Evolutionary conservation across 805 yeast species (phyloP), one percentile per base, ranked within the genome.

Genomic region (Vanderwaltozyma yarrowii): DNA sequence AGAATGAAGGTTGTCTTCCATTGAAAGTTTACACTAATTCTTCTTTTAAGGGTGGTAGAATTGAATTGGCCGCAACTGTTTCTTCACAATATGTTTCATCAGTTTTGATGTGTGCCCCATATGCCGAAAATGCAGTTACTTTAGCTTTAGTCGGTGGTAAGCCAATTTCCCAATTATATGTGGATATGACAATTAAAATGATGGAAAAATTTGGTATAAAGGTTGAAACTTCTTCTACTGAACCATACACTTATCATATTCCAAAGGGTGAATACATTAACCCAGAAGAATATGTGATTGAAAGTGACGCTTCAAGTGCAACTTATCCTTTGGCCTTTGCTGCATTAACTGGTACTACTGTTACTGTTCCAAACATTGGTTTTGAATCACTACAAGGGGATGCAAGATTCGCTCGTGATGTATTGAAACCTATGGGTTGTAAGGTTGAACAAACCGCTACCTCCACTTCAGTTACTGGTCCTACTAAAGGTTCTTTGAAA

Each of bases 11-110:
- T n/a, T 84, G 94, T 7, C 67, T 92, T 41, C 98, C 98, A 3
- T 66, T 92, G 52, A 70, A 72, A 36, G 76, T 88, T 30, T 53
- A 68, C 40, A 77, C 94, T 30, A 84, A 83, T 15, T 64, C 68
- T 18, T 81, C 84, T 10, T 72, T 89, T 47, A 69, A 72, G 46
- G 98, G 98, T 56, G 98, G 98, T 17, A 68, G 84, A 46, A 86
- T 92, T 45, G 96, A 88, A 61, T 70, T 92, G 34, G 89, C 89
- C 30, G 98, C 98, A 17, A 88, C 97, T 4, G 84, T 92, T 32
- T 88, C 97, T 1, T 92, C 97, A 12, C 98, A 92, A 62, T 92
- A 92, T 52, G 98, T 92, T 33, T 88, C 97, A 1, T 89, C 97
- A 0, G 73, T 92, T 39, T 72, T 92, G 54, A 87, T 92, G 95